Percentiles rank a stretch among this genome's conserved stretches.
Conservation (phyloP, 140 eudicot species). For the Oenanthe javanica region DNA sequence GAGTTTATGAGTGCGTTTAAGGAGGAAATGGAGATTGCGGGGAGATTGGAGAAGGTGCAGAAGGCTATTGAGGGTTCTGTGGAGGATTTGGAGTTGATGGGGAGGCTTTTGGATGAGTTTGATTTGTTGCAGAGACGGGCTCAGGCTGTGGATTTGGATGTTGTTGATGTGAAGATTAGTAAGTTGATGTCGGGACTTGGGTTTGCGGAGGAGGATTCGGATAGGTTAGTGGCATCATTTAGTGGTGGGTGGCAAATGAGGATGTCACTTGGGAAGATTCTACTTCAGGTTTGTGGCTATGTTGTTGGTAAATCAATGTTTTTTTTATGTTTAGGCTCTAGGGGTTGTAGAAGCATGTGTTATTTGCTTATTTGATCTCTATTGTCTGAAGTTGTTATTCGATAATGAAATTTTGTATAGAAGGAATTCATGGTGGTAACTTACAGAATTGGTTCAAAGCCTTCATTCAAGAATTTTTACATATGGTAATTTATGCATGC, state of each 20-base stretch:
- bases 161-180: slow-evolving; percentile 74
- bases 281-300: slow-evolving; percentile 70
- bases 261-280: slow-evolving; percentile 92
- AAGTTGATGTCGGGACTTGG: slow-evolving; percentile 92
- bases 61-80: slow-evolving; percentile 82
- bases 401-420: neutral
- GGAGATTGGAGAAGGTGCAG: slow-evolving; percentile 85
- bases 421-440: neutral
- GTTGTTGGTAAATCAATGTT: neutral
- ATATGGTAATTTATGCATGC: neutral
- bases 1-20: slow-evolving; percentile 88
- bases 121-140: slow-evolving; percentile 83
- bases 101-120: slow-evolving; percentile 94
- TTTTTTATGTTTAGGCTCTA: neutral
- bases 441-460: neutral
- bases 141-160: slow-evolving; percentile 77
- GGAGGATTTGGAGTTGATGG: slow-evolving; percentile 92
- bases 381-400: neutral
- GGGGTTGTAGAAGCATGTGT: neutral
- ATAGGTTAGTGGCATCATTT: slow-evolving; percentile 91
- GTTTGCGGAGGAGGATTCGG: slow-evolving; percentile 66
- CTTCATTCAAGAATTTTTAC: neutral
- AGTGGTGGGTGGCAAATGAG: slow-evolving; percentile 99
- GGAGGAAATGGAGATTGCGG: slow-evolving; percentile 86
- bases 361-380: neutral